Conservation (phyloP, 345 rosid species). For the Salix dunnii region DNA sequence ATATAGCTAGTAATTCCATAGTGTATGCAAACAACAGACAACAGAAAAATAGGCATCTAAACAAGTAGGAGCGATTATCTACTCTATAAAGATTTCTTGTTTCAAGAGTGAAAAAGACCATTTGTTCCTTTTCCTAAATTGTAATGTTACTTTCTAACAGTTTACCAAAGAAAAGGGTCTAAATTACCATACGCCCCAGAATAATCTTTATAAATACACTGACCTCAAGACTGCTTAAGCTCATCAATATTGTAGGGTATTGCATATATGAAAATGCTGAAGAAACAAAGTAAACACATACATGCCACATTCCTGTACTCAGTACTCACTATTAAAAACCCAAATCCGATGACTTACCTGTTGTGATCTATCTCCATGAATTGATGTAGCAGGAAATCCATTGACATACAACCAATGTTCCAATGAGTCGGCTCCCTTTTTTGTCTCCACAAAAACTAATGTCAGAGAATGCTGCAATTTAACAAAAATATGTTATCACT, state of each 20-base stretch:
- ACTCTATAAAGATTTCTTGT: background rate
- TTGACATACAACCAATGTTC: conserved; percentile 85
- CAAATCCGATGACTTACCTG: conserved; percentile 46
- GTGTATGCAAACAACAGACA: background rate
- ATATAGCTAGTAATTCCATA: background rate
- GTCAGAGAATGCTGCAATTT: conserved; percentile 85
- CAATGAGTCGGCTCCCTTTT: conserved; percentile 90
- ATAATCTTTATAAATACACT: background rate
- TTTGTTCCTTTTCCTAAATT: background rate
- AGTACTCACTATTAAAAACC: background rate
- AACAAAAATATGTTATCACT: background rate
- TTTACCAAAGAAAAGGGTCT: background rate
- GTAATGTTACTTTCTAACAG: background rate
- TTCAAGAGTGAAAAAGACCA: background rate
- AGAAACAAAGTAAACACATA: background rate
- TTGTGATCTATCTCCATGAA: conserved; percentile 96
- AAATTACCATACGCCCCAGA: background rate
- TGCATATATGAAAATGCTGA: background rate
- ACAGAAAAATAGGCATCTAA: background rate
- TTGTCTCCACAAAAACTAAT: conserved; percentile 98
- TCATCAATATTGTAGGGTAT: background rate
- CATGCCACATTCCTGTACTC: background rate
- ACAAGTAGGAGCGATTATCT: background rate
- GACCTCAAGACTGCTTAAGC: background rate
- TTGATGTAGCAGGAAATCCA: conserved; percentile 89